Evolutionary conservation across 2,329 filamentous ascomycete species (phyloP).

Genomic region (Ceratocystis cubensis): DNA sequence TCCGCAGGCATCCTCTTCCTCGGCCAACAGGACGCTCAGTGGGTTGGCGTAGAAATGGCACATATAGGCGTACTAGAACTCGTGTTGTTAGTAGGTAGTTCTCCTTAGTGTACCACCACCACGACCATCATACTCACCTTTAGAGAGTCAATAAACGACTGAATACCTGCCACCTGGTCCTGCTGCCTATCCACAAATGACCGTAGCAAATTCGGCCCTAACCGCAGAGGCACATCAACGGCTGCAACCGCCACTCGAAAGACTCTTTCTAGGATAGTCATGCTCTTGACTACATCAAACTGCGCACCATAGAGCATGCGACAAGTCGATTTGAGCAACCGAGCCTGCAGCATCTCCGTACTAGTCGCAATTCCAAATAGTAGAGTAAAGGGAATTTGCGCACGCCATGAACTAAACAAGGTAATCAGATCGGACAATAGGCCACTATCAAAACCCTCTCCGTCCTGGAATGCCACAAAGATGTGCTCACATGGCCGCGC

Average conservation of each 20-base stretch:
- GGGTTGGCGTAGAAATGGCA: constrained; percentile 73
- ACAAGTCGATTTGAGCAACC: constrained; percentile 56
- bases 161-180: constrained; percentile 64
- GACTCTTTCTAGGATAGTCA: constrained; percentile 58
- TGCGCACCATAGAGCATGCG: constrained; percentile 56
- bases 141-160: constrained; percentile 56
- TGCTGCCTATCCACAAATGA: constrained; percentile 58
- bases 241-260: constrained; percentile 54
- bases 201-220: constrained; percentile 52
- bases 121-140: constrained; percentile 37
- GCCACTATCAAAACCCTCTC: constrained; percentile 63
- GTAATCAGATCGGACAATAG: constrained; percentile 60
- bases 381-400: constrained; percentile 63
- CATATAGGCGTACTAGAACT: constrained; percentile 63
- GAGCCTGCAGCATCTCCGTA: constrained; percentile 63
- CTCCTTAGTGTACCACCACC: background rate
- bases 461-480: constrained; percentile 65
- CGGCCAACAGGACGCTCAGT: constrained; percentile 49
- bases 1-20: constrained; percentile 22
- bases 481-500: constrained; percentile 40
- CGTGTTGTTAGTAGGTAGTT: background rate
- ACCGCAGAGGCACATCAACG: constrained; percentile 41
- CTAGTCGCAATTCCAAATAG: constrained; percentile 74
- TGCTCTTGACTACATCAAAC: constrained; percentile 65
- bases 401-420: constrained; percentile 55